Base-by-base conservation (phyloP, 148 eudicot genomes). In the Rhododendron kiyosumense region DNA sequence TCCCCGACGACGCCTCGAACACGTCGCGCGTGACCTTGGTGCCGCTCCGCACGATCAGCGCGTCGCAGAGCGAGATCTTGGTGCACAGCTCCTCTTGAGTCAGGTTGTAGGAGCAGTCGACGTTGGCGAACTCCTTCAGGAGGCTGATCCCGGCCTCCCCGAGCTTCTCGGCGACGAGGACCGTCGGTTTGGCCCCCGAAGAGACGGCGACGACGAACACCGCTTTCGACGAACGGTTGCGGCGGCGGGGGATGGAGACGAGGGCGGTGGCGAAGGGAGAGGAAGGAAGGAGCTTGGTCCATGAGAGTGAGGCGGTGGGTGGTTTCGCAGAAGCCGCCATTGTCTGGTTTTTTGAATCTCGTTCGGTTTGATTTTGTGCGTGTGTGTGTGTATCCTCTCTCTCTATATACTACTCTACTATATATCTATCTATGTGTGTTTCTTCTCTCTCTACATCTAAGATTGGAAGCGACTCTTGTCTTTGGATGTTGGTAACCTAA, bases 31-130 rank as follows among this genome's bases (percentile, higher is more conserved):
- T 93, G 0, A 97, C 99, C 84, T 97, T 95, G 1, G 98, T 97
- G 34, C 91, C 98, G 43, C 98, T 94, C 34, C 98, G 86, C 2
- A 96, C 98, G 81, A 96, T 93, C 90, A 96, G 54, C 24, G 98
- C 98, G 30, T 96, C 98, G 52, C 98, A 94, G 2, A 94, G 93
- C 24, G 98, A 96, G 91, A 96, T 96, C 94, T 96, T 96, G 20
- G 98, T 94, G 91, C 93, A 92, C 1, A 96, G 92, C 89, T 96
- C 98, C 30, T 96, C 98, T 0, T 93, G 92, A 76, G 91, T 94
- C 18, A 96, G 81, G 57, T 96, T 93, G 75, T 96, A 96, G 9
- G 98, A 96, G 83, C 98, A 96, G 57, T 96, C 98, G 0, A 96
- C 98, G 71, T 96, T 96, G 0, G 98, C 98, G 61, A 90, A 90